Evolutionary conservation across 768 basidiomycete genomes (phyloP), one percentile per base, ranked within the genome.

Genomic region (Rhodocollybia butyracea): DNA sequence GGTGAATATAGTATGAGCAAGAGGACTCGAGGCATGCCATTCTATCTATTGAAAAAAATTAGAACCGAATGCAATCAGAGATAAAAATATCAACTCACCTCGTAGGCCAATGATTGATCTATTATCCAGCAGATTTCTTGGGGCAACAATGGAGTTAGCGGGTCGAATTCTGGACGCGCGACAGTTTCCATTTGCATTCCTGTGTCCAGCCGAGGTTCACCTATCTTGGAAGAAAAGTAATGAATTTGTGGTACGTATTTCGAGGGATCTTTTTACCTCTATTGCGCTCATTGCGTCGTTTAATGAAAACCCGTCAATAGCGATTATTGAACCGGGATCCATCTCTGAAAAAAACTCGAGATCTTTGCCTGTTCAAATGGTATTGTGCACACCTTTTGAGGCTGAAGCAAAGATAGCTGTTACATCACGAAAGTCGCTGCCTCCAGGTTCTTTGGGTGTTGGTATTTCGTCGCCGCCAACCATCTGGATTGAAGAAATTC

Each of bases 241-340:
- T 19, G 31, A 19, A 15, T 17, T 31, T 24, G 24, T 48, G 61
- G 58, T 53, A 51, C 46, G 21, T 51, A 41, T 30, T 12, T 46
- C 21, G 31, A 51, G 47, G 30, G 29, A 6, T 5, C 27, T 38
- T 51, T 62, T 56, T 65, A 89, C 91, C 81, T 94, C 89, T 53
- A 97, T 84, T 13, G 92, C 90, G 61, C 89, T 89, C 94, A 98
- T 96, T n/a, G 92, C 86, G 58, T 98, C 94, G 58, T 86, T 80
- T 45, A 96, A 75, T 17, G 83, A 81, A 61, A 92, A 88, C 29
- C 80, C 82, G 1, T 85, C 80, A 62, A 83, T 84, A 31, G 91
- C 77, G 5, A 94, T 57, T 56, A 93, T 71, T 34, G 76, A 76
- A 12, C 83, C 84, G 0, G 78, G 72, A 29, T 79, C 73, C 81